Conservation (phyloP, 73 alveolate species). For the Blepharisma japonicum region DNA sequence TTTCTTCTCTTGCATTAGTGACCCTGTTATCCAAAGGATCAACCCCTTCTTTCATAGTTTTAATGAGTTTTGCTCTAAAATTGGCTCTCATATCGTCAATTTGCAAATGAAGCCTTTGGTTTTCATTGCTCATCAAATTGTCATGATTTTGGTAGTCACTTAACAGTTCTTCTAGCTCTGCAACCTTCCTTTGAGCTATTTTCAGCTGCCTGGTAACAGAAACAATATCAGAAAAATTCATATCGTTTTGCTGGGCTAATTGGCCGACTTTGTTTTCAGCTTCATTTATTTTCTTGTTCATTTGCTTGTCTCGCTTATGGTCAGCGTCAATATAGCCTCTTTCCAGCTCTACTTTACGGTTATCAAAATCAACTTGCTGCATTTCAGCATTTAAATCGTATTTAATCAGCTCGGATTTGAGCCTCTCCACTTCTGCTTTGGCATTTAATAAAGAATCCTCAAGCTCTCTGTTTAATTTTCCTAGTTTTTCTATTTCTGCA, state of each 20-base stretch:
- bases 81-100: slow-evolving; percentile 66
- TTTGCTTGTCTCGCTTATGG: slow-evolving; percentile 47
- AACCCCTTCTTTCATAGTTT: background rate
- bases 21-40: background rate
- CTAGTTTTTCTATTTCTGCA: slow-evolving; percentile 87
- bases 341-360: slow-evolving; percentile 68
- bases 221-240: slow-evolving; percentile 72
- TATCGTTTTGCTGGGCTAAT: slow-evolving; percentile 65
- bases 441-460: slow-evolving; percentile 69
- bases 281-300: slow-evolving; percentile 49
- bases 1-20: slow-evolving; percentile 78
- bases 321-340: slow-evolving; percentile 64
- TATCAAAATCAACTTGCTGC: slow-evolving; percentile 62
- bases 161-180: slow-evolving; percentile 89
- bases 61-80: slow-evolving; percentile 38
- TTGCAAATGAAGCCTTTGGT: slow-evolving; percentile 66
- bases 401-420: slow-evolving; percentile 74
- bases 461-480: slow-evolving; percentile 76
- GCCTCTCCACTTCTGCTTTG: slow-evolving; percentile 82
- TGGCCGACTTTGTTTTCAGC: slow-evolving; percentile 47
- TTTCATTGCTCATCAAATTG: slow-evolving; percentile 47
- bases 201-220: slow-evolving; percentile 78
- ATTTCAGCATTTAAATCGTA: slow-evolving; percentile 61
- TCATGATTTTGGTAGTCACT: slow-evolving; percentile 41
- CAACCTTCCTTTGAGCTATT: slow-evolving; percentile 84